Conservation (phyloP, 2,329 filamentous ascomycete species). For the Cladosporium velox region DNA sequence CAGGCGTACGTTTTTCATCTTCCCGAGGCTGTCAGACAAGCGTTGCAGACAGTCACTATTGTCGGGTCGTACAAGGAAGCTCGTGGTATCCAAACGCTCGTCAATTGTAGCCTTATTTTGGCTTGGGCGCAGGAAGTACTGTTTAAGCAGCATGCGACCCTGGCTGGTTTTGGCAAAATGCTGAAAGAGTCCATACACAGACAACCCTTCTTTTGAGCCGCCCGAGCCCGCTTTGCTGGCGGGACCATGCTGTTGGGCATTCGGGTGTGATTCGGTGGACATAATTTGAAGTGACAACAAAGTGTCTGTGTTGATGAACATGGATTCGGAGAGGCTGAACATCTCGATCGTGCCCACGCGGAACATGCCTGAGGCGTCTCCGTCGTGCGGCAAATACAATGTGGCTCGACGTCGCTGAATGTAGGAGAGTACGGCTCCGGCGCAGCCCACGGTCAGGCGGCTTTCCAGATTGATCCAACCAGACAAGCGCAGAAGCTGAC, state of each 20-base stretch:
- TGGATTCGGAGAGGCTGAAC: constrained; percentile 67
- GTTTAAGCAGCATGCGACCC: constrained; percentile 72
- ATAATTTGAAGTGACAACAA: constrained; percentile 82
- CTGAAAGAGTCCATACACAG: constrained; percentile 80
- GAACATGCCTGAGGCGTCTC: constrained; percentile 57
- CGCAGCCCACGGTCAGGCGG: constrained; percentile 74
- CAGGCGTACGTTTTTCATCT: constrained; percentile 73
- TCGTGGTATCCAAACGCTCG: constrained; percentile 70
- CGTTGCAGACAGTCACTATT: constrained; percentile 61
- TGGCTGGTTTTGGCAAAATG: constrained; percentile 75
- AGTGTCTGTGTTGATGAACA: constrained; percentile 81
- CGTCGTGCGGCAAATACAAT: constrained; percentile 63
- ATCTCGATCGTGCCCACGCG: constrained; percentile 67
- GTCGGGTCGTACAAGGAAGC: constrained; percentile 65
- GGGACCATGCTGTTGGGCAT: constrained; percentile 73
- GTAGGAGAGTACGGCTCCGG: constrained; percentile 81
- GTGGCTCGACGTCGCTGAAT: constrained; percentile 68
- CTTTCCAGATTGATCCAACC: constrained; percentile 75
- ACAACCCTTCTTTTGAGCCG: constrained; percentile 77
- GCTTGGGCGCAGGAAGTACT: constrained; percentile 78
- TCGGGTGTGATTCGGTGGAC: constrained; percentile 78
- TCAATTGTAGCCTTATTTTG: constrained; percentile 67
- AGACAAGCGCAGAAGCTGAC: constrained; percentile 67
- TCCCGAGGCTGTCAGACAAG: constrained; percentile 64
- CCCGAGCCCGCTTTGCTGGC: constrained; percentile 54